These are phyloP conservation scores for Macrophomina pseudophaseolina DNA, from an alignment of 2,329 filamentous ascomycete species.

Conservation along the genomic window DNA sequence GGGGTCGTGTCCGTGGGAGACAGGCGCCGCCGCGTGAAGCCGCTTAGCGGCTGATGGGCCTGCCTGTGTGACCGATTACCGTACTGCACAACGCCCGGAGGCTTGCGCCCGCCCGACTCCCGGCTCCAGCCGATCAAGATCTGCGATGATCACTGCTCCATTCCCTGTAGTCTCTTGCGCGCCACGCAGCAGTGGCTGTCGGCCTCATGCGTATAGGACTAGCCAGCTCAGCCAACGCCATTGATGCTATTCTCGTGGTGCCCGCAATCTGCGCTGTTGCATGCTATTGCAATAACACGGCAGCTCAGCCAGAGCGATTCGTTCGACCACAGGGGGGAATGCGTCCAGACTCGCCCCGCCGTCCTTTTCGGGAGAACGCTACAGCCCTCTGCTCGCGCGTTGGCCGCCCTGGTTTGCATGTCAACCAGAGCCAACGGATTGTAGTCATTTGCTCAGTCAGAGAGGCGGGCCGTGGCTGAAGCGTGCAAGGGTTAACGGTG, in stretches of 20 bases:
- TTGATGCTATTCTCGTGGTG: slow-evolving; percentile 12
- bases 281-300: background rate
- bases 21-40: background rate
- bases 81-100: slow-evolving; percentile 4
- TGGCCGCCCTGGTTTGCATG: background rate
- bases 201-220: background rate
- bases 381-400: background rate
- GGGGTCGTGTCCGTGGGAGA: slow-evolving; percentile 1
- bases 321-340: background rate
- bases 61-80: slow-evolving; percentile 6
- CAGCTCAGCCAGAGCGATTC: background rate
- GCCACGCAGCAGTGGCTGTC: slow-evolving; percentile 10
- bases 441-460: background rate
- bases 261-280: background rate
- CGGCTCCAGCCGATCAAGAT: slow-evolving; percentile 3
- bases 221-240: slow-evolving; percentile 1
- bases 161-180: background rate
- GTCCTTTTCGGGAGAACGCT: background rate
- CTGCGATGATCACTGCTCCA: slow-evolving; percentile 2
- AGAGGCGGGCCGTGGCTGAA: background rate
- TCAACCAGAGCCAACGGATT: background rate
- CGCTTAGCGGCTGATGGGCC: slow-evolving; percentile 2
- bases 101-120: slow-evolving; percentile 5
- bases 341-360: too few relatives aligned
- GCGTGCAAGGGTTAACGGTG: slow-evolving; percentile 15